These are phyloP conservation scores for Eudorina sp. DNA, from an alignment of 139 green algal species.

Conservation along the genomic window DNA sequence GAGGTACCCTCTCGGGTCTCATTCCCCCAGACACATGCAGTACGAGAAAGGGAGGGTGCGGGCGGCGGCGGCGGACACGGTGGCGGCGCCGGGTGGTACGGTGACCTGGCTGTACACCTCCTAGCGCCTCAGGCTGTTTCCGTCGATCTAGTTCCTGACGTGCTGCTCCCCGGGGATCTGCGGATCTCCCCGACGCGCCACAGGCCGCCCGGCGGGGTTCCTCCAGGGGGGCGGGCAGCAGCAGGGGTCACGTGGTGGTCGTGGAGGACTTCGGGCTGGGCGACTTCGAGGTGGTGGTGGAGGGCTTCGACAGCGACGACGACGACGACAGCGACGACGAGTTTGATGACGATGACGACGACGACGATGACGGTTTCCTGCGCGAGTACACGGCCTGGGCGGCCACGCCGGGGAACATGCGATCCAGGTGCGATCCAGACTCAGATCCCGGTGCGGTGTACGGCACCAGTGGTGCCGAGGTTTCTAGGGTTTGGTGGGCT, in stretches of 20 bases:
- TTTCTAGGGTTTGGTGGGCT: no score
- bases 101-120: no score
- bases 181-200: not conserved
- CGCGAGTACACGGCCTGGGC: slow-evolving; percentile 23
- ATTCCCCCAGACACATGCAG: no score
- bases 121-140: no score
- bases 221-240: not conserved
- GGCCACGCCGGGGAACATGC: not conserved
- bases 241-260: not conserved
- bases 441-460: not conserved
- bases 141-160: no score
- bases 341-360: slow-evolving; percentile 4
- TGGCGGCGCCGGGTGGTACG: no score
- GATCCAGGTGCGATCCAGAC: slow-evolving; percentile 22
- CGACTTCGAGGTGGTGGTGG: not conserved
- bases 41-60: no score
- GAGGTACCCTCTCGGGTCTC: no score
- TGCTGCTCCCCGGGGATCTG: not conserved
- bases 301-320: not conserved
- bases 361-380: slow-evolving; percentile 2
- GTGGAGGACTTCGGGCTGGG: not conserved
- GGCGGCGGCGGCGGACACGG: no score
- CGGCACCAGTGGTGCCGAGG: no score
- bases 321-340: not conserved
- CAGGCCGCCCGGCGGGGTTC: slow-evolving; percentile 1